Evolutionary conservation across 1,284 basidiomycete species (phyloP).

Genomic region (Rhodotorula sp.): DNA sequence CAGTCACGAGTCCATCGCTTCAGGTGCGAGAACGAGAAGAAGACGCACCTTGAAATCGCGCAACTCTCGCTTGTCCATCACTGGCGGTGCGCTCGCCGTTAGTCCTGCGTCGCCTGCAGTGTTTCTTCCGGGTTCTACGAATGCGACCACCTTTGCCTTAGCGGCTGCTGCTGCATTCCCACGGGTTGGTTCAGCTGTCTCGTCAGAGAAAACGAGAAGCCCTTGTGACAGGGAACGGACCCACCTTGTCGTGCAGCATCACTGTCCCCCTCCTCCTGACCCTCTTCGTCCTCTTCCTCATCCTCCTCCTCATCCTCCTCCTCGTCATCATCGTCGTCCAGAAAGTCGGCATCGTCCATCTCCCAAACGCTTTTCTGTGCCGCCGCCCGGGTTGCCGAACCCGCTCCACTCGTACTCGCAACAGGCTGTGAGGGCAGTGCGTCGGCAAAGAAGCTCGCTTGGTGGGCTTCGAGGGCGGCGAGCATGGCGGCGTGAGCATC

Average conservation of each 20-base stretch:
- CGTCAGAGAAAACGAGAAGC: too few relatives aligned
- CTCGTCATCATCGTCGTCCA: slow-evolving; percentile 26
- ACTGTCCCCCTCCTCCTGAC: not conserved
- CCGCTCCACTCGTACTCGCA: not conserved
- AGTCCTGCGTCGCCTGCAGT: not conserved
- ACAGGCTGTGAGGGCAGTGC: not conserved
- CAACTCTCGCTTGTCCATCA: slow-evolving; percentile 20
- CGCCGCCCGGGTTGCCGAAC: not conserved
- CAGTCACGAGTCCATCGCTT: not conserved
- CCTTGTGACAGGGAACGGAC: not conserved
- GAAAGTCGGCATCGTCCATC: slow-evolving; percentile 32
- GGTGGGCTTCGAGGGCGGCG: slow-evolving; percentile 28
- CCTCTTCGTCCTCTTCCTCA: not conserved
- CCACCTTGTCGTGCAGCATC: not conserved
- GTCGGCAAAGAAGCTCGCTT: slow-evolving; percentile 7
- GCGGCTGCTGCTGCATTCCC: not conserved
- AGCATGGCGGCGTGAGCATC: slow-evolving; percentile 16
- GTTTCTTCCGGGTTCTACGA: slow-evolving; percentile 24
- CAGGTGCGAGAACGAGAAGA: not conserved
- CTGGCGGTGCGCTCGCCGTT: not conserved
- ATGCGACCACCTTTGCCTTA: slow-evolving; percentile 24
- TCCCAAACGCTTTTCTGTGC: slow-evolving; percentile 38
- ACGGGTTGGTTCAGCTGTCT: too few relatives aligned
- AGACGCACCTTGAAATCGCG: slow-evolving; percentile 37
- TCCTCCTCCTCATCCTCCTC: slow-evolving; percentile 17